A percentile compares a stretch with the other conserved stretches of the same genome.
Conservation (phyloP, 2,329 filamentous ascomycete genomes). For the Ramularia endophylla region DNA sequence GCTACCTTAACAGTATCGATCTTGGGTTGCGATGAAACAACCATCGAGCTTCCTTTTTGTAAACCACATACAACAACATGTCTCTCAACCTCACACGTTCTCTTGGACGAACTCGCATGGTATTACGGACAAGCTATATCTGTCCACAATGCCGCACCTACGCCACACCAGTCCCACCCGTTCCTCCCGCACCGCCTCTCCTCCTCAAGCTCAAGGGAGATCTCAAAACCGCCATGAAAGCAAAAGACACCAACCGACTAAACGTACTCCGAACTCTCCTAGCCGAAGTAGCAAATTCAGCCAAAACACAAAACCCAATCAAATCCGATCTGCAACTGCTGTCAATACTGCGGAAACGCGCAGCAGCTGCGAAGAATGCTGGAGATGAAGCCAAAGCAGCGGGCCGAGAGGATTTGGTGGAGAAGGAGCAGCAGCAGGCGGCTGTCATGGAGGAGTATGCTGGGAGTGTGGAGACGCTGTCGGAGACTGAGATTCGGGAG, state of each 20-base stretch:
- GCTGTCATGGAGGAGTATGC: conserved; percentile 61
- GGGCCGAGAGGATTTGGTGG: conserved; percentile 61
- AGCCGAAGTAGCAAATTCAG: conserved; percentile 65
- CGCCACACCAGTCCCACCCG: conserved; percentile 20
- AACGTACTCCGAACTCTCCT: conserved; percentile 64
- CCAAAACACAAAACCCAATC: conserved; percentile 66
- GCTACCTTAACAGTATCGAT: no score
- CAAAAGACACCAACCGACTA: conserved; percentile 54
- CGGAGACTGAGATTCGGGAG: conserved; percentile 52
- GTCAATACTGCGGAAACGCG: conserved; percentile 59
- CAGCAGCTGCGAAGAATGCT: conserved; percentile 53
- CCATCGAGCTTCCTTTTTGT: no score
- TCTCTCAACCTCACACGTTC: conserved; percentile 13
- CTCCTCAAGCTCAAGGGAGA: conserved; percentile 41
- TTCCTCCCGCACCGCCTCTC: conserved; percentile 31
- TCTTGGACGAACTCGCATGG: conserved; percentile 12
- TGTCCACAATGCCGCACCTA: conserved; percentile 23
- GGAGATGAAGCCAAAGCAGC: conserved; percentile 58
- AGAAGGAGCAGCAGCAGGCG: conserved; percentile 63
- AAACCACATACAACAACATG: conserved; percentile 9
- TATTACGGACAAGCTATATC: conserved; percentile 12
- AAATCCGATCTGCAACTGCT: conserved; percentile 64
- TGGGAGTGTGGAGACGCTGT: conserved; percentile 52
- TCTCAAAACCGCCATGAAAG: conserved; percentile 43
- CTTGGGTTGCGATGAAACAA: neutral